Percentiles rank a stretch among this genome's conserved stretches.
These are phyloP conservation scores for Pythium dissotocum DNA, from an alignment of 352 stramenopile species.

Conservation along the genomic window DNA sequence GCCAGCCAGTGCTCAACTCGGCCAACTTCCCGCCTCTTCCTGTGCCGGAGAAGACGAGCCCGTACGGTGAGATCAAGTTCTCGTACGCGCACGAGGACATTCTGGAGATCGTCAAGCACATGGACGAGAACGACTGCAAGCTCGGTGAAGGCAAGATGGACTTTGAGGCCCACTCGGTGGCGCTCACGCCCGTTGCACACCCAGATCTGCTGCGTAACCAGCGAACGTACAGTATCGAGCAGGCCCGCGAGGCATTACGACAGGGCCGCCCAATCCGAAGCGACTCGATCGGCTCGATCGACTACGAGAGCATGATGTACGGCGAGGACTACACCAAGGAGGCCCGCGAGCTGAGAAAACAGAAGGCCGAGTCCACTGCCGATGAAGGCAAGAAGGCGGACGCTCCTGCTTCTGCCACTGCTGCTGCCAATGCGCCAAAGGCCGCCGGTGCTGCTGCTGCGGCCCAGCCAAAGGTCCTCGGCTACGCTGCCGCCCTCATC, in stretches of 20 bases:
- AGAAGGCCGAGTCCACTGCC: slow-evolving; percentile 34
- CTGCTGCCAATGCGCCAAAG: slow-evolving; percentile 3
- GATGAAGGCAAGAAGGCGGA: slow-evolving; percentile 9
- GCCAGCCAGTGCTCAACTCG: slow-evolving; percentile 78
- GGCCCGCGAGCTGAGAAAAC: slow-evolving; percentile 68
- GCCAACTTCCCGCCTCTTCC: slow-evolving; percentile 84
- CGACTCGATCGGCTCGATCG: slow-evolving; percentile 86
- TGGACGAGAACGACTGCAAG: slow-evolving; percentile 87
- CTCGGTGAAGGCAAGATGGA: slow-evolving; percentile 77
- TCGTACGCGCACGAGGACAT: slow-evolving; percentile 90
- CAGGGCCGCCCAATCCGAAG: slow-evolving; percentile 87
- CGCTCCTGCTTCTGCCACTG: slow-evolving; percentile 6
- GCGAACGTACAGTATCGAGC: slow-evolving; percentile 92
- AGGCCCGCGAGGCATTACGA: slow-evolving; percentile 87
- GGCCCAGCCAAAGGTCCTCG: slow-evolving; percentile 45
- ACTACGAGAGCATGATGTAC: slow-evolving; percentile 91
- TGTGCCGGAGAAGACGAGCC: slow-evolving; percentile 37
- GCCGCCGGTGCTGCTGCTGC: slow-evolving; percentile 14
- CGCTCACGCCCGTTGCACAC: slow-evolving; percentile 77
- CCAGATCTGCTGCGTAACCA: slow-evolving; percentile 89
- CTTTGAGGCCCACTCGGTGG: slow-evolving; percentile 74
- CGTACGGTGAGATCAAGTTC: slow-evolving; percentile 51
- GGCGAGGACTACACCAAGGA: slow-evolving; percentile 89
- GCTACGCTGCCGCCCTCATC: slow-evolving; percentile 80
- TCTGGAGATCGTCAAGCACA: slow-evolving; percentile 90